Percentiles rank a stretch among this genome's conserved stretches.
phyloP scores from a whole-genome alignment of 2,329 filamentous ascomycete species.

The Aureobasidium namibiae region DNA sequence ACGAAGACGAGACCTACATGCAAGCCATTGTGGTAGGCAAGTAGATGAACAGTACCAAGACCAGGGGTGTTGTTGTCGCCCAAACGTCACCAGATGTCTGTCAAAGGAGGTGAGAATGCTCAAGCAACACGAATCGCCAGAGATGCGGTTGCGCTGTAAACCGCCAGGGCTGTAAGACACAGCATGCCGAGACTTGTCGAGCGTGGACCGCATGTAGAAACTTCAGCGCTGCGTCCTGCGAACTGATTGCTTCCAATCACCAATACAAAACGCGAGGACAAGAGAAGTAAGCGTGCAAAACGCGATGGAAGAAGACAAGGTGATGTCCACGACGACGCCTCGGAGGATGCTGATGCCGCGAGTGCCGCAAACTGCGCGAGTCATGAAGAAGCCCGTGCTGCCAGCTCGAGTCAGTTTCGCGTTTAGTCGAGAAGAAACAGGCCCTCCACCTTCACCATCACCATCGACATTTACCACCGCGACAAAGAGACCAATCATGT shows the following conservation, averaged over 20 bases:
- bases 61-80: not conserved
- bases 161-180: not conserved
- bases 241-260: not conserved
- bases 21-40: not conserved
- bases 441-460: not conserved
- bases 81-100: not conserved
- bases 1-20: not conserved
- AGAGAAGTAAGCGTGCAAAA: not conserved
- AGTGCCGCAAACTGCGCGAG: no score
- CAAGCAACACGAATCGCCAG: not conserved
- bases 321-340: not conserved
- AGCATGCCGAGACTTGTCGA: not conserved
- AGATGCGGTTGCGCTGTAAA: not conserved
- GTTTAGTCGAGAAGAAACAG: not conserved
- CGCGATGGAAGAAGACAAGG: not conserved
- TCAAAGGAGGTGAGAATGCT: not conserved
- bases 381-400: not conserved
- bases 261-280: not conserved
- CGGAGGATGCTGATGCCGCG: no score
- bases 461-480: no score
- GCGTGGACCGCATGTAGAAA: not conserved
- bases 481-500: not conserved
- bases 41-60: not conserved
- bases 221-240: not conserved
- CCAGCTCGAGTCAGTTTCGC: not conserved